phyloP scores from a whole-genome alignment of 1,284 basidiomycete species.

The Takashimella tepidaria region DNA sequence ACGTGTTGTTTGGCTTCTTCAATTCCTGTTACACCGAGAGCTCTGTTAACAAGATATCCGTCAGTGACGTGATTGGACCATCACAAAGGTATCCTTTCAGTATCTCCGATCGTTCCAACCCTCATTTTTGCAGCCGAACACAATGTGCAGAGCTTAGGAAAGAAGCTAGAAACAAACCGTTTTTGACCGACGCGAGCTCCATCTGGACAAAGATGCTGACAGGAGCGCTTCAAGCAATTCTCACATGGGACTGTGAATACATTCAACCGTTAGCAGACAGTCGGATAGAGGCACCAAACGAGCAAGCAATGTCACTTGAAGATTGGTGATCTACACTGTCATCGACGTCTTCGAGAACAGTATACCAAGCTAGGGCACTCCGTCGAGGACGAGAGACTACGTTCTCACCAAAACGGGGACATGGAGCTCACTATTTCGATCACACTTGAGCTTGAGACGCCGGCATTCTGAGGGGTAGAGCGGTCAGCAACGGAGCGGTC shows the following conservation, averaged over 20 bases:
- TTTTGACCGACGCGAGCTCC: slow-evolving; percentile 18
- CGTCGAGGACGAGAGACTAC: too few relatives aligned
- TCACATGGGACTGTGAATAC: slow-evolving; percentile 23
- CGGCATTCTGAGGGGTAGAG: slow-evolving; percentile 20
- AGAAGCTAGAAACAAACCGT: slow-evolving; percentile 8
- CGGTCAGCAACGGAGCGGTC: not conserved
- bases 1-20: slow-evolving; percentile 17
- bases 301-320: too few relatives aligned
- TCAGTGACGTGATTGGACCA: not conserved
- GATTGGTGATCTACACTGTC: too few relatives aligned
- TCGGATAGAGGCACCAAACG: too few relatives aligned
- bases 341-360: too few relatives aligned
- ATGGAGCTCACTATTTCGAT: slow-evolving; percentile 16
- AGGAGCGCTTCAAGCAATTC: slow-evolving; percentile 26
- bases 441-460: slow-evolving; percentile 27
- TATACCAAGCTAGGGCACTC: too few relatives aligned
- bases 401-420: too few relatives aligned
- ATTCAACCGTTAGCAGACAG: not conserved
- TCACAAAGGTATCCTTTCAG: too few relatives aligned
- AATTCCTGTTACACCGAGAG: slow-evolving; percentile 4
- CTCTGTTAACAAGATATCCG: too few relatives aligned
- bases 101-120: too few relatives aligned
- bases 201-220: slow-evolving; percentile 27
- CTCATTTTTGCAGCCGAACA: too few relatives aligned
- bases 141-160: too few relatives aligned